Conservation (phyloP, 345 rosid genomes). For the Erysimum cheiranthoides region DNA sequence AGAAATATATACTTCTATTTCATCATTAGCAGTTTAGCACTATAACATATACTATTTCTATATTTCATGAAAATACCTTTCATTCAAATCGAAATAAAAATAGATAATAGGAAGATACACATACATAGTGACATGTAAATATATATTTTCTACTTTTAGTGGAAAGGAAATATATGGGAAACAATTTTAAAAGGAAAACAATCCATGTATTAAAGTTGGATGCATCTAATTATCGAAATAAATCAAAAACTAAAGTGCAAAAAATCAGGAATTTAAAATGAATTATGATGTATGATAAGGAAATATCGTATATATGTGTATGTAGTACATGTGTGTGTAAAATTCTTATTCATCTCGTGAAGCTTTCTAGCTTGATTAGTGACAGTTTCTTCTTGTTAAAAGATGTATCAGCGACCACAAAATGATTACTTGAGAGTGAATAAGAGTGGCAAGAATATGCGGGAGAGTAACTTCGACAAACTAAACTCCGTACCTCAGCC, state of each 20-base stretch:
- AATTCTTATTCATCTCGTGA: constrained; percentile 1
- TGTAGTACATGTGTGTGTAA: not conserved
- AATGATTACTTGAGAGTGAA: constrained; percentile 33
- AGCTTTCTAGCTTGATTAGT: constrained; percentile 19
- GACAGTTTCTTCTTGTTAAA: constrained; percentile 1
- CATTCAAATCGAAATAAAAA: not conserved
- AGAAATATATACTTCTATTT: not conserved
- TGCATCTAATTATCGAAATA: constrained; percentile 16
- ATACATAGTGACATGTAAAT: constrained; percentile 3
- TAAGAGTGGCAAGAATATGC: constrained; percentile 11
- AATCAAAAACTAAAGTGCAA: constrained; percentile 31
- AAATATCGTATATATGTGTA: not conserved
- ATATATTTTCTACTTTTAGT: constrained; percentile 10
- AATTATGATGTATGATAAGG: constrained; percentile 1
- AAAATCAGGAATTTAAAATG: constrained; percentile 17
- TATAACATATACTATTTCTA: not conserved
- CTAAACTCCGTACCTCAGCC: constrained; percentile 58
- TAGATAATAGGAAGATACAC: constrained; percentile 24
- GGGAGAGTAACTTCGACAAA: constrained; percentile 64
- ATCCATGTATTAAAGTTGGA: constrained; percentile 5
- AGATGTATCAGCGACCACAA: constrained; percentile 32
- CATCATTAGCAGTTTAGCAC: not conserved
- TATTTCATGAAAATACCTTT: not conserved
- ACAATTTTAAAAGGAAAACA: not conserved
- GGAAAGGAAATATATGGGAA: not conserved